Percentiles rank a stretch among this genome's conserved stretches.
phyloP scores from a whole-genome alignment of 805 yeast species.

The Jamesozyma spencerorum region DNA sequence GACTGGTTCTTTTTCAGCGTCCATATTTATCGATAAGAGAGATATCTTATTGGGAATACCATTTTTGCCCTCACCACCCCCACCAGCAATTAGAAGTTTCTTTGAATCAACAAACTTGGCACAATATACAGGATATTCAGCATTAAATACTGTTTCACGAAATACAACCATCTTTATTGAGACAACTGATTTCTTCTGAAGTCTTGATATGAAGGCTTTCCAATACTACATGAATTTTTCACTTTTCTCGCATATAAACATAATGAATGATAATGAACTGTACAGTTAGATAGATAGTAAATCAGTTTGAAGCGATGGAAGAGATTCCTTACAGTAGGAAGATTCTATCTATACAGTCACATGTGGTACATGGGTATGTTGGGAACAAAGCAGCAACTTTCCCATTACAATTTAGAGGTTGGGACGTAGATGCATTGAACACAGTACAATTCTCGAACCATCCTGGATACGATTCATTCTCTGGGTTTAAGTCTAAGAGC shows the following conservation, averaged over 20 bases:
- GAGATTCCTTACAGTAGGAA: constrained; percentile 9
- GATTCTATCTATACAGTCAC: constrained; percentile 63
- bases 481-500: constrained; percentile 46
- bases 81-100: constrained; percentile 70
- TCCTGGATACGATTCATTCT: constrained; percentile 71
- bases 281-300: no score
- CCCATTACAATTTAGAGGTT: constrained; percentile 75
- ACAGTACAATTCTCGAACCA: constrained; percentile 87
- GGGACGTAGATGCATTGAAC: constrained; percentile 91
- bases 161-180: constrained; percentile 7
- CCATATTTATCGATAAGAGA: constrained; percentile 37
- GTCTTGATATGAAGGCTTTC: no score
- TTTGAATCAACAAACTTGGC: constrained; percentile 56
- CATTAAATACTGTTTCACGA: constrained; percentile 18
- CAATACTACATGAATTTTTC: no score
- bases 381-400: constrained; percentile 88
- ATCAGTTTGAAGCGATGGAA: no score
- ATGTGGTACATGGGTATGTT: constrained; percentile 91
- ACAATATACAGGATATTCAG: constrained; percentile 74
- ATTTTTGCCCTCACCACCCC: constrained; percentile 92
- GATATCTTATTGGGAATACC: constrained; percentile 83
- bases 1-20: constrained; percentile 28
- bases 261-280: no score
- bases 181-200: no score
- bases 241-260: no score